These are phyloP conservation scores for Lachancea kluyveri DNA, from an alignment of 805 yeast genomes.

Conservation along the genomic window DNA sequence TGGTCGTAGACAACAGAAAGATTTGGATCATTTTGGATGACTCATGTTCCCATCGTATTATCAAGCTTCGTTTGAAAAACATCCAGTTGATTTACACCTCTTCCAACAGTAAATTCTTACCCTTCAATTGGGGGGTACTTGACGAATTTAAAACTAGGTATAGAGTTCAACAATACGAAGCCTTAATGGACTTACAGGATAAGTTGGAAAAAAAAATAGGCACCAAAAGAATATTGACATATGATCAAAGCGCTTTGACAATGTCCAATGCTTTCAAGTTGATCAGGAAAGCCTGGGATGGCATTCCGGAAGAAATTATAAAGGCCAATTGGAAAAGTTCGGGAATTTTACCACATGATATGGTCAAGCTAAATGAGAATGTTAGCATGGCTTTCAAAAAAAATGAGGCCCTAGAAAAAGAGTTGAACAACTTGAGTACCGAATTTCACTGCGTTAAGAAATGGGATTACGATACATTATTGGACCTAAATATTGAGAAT, in stretches of 20 bases:
- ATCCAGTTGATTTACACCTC: conserved; percentile 36
- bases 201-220: conserved; percentile 15
- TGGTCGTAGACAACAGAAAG: conserved; percentile 42
- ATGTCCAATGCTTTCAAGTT: conserved; percentile 53
- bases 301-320: conserved; percentile 32
- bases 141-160: conserved; percentile 56
- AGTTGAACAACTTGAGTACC: conserved; percentile 39
- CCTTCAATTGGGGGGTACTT: conserved; percentile 58
- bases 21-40: conserved; percentile 55
- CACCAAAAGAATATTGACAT: conserved; percentile 18
- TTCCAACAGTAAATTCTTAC: conserved; percentile 40
- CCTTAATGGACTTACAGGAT: conserved; percentile 29
- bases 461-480: conserved; percentile 51
- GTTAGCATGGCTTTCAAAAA: conserved; percentile 30
- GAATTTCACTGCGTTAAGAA: conserved; percentile 44
- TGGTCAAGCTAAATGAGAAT: conserved; percentile 25
- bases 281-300: conserved; percentile 52
- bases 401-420: conserved; percentile 34
- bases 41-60: conserved; percentile 55
- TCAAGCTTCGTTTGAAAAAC: conserved; percentile 43
- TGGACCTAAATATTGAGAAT: conserved; percentile 42
- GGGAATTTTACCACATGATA: conserved; percentile 34
- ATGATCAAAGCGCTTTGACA: conserved; percentile 41
- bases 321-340: conserved; percentile 40
- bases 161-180: conserved; percentile 50